Conservation (phyloP, 768 basidiomycete species). For the Phylloporus scabripes region DNA sequence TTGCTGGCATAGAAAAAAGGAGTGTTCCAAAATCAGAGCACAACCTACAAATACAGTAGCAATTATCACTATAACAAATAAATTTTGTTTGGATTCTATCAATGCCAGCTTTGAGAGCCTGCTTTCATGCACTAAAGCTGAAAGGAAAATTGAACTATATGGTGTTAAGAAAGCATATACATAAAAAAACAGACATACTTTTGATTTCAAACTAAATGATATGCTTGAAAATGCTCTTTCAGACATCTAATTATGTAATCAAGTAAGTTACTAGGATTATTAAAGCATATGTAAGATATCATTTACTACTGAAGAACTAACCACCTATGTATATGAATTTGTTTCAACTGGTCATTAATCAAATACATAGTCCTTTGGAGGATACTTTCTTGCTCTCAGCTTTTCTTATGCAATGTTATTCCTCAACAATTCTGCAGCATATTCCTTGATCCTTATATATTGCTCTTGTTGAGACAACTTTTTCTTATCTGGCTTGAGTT, state of each 20-base stretch:
- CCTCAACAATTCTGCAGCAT: not conserved
- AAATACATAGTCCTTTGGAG: not conserved
- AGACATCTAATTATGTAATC: not conserved
- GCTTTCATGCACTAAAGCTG: not conserved
- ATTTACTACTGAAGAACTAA: not conserved
- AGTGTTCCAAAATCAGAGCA: not conserved
- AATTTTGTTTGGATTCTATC: not conserved
- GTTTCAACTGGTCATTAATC: not conserved
- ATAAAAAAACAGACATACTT: not conserved
- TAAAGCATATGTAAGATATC: not conserved
- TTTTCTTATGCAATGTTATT: not conserved
- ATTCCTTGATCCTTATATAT: not conserved
- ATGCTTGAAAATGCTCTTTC: not conserved
- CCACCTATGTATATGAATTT: not conserved
- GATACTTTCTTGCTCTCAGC: not conserved
- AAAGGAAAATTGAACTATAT: not conserved
- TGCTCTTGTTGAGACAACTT: not conserved
- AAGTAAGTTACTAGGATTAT: not conserved
- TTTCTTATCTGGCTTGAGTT: not conserved
- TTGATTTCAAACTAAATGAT: not conserved
- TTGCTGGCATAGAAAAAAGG: not conserved
- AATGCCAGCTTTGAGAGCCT: not conserved
- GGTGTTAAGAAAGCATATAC: not conserved
- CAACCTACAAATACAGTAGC: not conserved
- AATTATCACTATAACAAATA: not conserved